These are phyloP conservation scores for Ascochyta viciae-villosae DNA, from an alignment of 2,329 filamentous ascomycete genomes.

Conservation along the genomic window DNA sequence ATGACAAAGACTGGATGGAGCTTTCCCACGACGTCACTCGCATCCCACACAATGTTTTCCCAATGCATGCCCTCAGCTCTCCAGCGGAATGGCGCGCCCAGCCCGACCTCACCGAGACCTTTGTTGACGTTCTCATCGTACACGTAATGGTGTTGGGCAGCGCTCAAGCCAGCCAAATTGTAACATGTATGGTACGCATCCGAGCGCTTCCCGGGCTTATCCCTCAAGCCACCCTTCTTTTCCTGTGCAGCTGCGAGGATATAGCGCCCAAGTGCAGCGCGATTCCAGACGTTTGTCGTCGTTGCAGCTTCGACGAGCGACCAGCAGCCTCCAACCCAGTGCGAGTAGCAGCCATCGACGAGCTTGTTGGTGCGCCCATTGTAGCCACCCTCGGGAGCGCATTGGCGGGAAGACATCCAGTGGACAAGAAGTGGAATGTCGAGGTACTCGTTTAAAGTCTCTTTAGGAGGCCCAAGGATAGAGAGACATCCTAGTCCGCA, in stretches of 20 bases:
- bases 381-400: constrained; percentile 90
- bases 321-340: constrained; percentile 97
- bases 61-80: constrained; percentile 58
- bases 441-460: constrained; percentile 77
- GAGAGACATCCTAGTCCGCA: constrained; percentile 89
- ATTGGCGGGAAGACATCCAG: constrained; percentile 90
- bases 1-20: constrained; percentile 88
- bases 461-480: constrained; percentile 80
- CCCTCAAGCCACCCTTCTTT: constrained; percentile 82
- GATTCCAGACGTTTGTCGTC: constrained; percentile 69
- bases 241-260: constrained; percentile 86
- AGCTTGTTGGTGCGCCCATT: constrained; percentile 96
- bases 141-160: constrained; percentile 72
- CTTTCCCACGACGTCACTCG: constrained; percentile 71
- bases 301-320: constrained; percentile 82
- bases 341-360: constrained; percentile 97
- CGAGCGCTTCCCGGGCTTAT: constrained; percentile 88
- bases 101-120: constrained; percentile 27
- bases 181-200: constrained; percentile 96
- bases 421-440: constrained; percentile 78
- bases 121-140: constrained; percentile 52
- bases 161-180: constrained; percentile 83
- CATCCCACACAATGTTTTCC: constrained; percentile 65
- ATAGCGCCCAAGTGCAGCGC: constrained; percentile 85
- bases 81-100: constrained; percentile 56